Conservation (phyloP, 2,329 filamentous ascomycete genomes). For the Lachnellula cervina region DNA sequence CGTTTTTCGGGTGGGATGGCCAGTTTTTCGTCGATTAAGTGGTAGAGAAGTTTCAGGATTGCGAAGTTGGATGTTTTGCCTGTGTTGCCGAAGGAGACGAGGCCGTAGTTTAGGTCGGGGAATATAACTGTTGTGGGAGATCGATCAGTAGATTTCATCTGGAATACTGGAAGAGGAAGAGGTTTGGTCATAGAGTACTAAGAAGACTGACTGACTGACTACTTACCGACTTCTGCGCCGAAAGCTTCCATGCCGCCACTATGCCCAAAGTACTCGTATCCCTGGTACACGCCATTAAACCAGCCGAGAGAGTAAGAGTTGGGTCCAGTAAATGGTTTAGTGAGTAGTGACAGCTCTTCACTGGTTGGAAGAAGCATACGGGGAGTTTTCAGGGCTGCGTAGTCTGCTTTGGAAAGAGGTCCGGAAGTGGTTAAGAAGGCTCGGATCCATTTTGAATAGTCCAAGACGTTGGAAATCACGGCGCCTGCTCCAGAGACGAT, state of each 20-base stretch:
- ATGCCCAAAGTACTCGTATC: slow-evolving; percentile 40
- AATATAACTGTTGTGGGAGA: slow-evolving; percentile 33
- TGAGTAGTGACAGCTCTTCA: neutral
- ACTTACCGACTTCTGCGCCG: slow-evolving; percentile 35
- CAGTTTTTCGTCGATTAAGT: slow-evolving; percentile 39
- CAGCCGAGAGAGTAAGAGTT: slow-evolving; percentile 41
- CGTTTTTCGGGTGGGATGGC: slow-evolving; percentile 32
- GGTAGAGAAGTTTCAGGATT: slow-evolving; percentile 34
- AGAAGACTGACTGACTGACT: too few species aligned
- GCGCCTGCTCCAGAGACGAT: slow-evolving; percentile 37
- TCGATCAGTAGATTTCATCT: neutral
- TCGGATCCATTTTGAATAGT: slow-evolving; percentile 49
- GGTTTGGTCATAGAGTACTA: too few species aligned
- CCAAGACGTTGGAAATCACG: slow-evolving; percentile 43
- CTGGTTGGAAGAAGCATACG: slow-evolving; percentile 27
- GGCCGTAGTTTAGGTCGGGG: slow-evolving; percentile 39
- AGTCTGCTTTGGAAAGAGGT: slow-evolving; percentile 33
- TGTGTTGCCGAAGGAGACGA: slow-evolving; percentile 43
- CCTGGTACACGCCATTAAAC: slow-evolving; percentile 36
- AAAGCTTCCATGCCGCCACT: slow-evolving; percentile 42
- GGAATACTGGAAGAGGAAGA: neutral
- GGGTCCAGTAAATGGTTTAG: slow-evolving; percentile 29
- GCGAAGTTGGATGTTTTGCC: slow-evolving; percentile 35
- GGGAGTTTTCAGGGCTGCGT: slow-evolving; percentile 33
- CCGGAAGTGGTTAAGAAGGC: slow-evolving; percentile 39